These are phyloP conservation scores for Gloeopeniophorella convolvens DNA, from an alignment of 768 basidiomycete genomes.

Conservation along the genomic window DNA sequence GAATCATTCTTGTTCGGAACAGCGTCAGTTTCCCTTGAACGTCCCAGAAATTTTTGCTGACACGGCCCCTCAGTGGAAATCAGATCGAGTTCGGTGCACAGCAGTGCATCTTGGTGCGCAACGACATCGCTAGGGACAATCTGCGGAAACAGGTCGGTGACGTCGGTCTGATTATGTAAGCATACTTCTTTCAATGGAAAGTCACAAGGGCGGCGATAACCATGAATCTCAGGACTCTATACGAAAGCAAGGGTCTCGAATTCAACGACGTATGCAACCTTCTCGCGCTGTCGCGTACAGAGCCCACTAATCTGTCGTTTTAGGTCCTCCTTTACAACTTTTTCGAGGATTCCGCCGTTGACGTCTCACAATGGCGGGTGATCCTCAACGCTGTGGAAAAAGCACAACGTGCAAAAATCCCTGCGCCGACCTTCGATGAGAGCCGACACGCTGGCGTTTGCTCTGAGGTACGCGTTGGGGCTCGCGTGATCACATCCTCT, in stretches of 20 bases:
- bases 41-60: slow-evolving; percentile 1
- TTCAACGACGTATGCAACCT: slow-evolving; percentile 45
- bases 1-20: slow-evolving; percentile 31
- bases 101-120: slow-evolving; percentile 32
- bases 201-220: not conserved
- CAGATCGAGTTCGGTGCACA: slow-evolving; percentile 26
- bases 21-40: slow-evolving; percentile 19
- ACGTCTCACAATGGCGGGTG: slow-evolving; percentile 49
- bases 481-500: not conserved
- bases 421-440: slow-evolving; percentile 42
- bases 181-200: too few relatives aligned
- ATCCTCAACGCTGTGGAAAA: slow-evolving; percentile 36
- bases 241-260: slow-evolving; percentile 61
- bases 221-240: slow-evolving; percentile 35
- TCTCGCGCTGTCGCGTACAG: not conserved
- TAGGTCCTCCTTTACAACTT: slow-evolving; percentile 66
- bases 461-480: slow-evolving; percentile 15
- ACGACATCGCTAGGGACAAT: slow-evolving; percentile 26
- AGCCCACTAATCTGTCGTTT: not conserved
- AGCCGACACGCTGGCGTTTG: slow-evolving; percentile 36
- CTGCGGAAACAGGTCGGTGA: slow-evolving; percentile 25
- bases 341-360: slow-evolving; percentile 51
- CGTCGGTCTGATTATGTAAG: slow-evolving; percentile 24
- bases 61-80: slow-evolving; percentile 6
- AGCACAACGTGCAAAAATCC: slow-evolving; percentile 17